Conservation (phyloP, 225 moss, liverwort and hornwort genomes). For the Antitrichia curtipendula region DNA sequence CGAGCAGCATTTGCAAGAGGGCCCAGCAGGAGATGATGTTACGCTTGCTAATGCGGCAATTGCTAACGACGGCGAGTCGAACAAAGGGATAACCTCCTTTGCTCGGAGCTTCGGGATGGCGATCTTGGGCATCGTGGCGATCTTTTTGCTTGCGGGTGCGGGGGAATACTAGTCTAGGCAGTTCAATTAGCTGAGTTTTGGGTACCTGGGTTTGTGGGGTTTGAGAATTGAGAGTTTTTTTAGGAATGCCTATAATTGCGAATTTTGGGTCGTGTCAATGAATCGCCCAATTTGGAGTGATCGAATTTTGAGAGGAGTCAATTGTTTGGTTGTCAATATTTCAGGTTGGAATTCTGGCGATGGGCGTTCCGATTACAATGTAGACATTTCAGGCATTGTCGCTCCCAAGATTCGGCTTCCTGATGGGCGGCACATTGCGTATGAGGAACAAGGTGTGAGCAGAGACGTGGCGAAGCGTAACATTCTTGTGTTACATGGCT, state of each 20-base stretch:
- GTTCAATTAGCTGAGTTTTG: not conserved
- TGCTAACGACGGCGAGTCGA: not conserved
- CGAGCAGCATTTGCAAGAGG: not conserved
- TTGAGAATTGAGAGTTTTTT: not conserved
- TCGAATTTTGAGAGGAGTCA: not conserved
- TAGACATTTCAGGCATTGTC: slow-evolving; percentile 21
- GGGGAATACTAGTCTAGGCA: not conserved
- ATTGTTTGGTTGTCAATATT: too few relatives aligned
- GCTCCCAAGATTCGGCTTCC: slow-evolving; percentile 21
- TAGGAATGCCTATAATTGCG: not conserved
- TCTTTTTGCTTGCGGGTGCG: slow-evolving; percentile 8
- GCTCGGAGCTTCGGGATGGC: slow-evolving; percentile 10
- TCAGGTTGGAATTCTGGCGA: slow-evolving; percentile 23
- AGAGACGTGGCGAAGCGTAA: slow-evolving; percentile 16
- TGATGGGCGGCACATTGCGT: slow-evolving; percentile 31
- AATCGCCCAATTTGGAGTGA: not conserved
- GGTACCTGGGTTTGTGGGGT: not conserved
- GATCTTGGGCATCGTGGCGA: slow-evolving; percentile 10
- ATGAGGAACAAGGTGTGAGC: slow-evolving; percentile 20
- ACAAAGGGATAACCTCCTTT: slow-evolving; percentile 2
- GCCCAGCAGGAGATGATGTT: not conserved
- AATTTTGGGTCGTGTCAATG: not conserved
- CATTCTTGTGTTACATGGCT: slow-evolving; percentile 23
- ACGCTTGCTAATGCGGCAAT: not conserved
- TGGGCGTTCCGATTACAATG: slow-evolving; percentile 13